Conservation (phyloP, 352 stramenopile genomes). For the Phytophthora rubi region DNA sequence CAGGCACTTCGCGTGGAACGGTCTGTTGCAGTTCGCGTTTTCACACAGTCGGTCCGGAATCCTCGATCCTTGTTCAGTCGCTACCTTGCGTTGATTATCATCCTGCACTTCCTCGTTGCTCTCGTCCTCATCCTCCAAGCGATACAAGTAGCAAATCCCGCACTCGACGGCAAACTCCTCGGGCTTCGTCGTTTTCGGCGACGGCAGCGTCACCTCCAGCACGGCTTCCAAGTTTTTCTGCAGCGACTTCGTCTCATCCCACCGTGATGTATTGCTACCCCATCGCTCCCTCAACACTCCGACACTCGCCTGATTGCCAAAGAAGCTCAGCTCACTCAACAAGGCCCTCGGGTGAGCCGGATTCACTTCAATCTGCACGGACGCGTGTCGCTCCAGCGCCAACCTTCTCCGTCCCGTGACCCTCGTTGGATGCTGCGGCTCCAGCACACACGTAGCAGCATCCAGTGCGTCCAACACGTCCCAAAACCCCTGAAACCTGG, state of each 20-base stretch:
- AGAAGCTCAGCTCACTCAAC: slow-evolving; percentile 76
- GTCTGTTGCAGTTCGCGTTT: slow-evolving; percentile 80
- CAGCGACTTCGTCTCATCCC: slow-evolving; percentile 57
- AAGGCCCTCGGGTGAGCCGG: slow-evolving; percentile 40
- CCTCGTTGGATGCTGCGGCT: slow-evolving; percentile 73
- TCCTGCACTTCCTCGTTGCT: slow-evolving; percentile 12
- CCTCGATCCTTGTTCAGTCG: slow-evolving; percentile 12
- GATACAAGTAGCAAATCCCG: slow-evolving; percentile 91
- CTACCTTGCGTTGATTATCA: not conserved
- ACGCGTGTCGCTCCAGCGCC: slow-evolving; percentile 71
- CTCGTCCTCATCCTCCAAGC: slow-evolving; percentile 48
- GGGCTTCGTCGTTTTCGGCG: slow-evolving; percentile 45
- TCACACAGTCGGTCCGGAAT: slow-evolving; percentile 90
- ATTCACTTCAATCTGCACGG: slow-evolving; percentile 77
- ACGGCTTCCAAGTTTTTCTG: slow-evolving; percentile 77
- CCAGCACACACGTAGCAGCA: slow-evolving; percentile 72
- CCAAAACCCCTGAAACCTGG: slow-evolving; percentile 81
- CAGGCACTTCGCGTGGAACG: slow-evolving; percentile 90
- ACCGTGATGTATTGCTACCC: slow-evolving; percentile 59
- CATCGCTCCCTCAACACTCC: slow-evolving; percentile 61
- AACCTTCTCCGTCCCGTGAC: slow-evolving; percentile 67
- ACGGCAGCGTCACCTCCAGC: slow-evolving; percentile 68
- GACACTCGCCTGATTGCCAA: slow-evolving; percentile 70
- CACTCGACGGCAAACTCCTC: slow-evolving; percentile 88
- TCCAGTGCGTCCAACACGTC: slow-evolving; percentile 80